These are phyloP conservation scores for Calendula officinalis DNA, from an alignment of 129 eudicot genomes.

Conservation along the genomic window DNA sequence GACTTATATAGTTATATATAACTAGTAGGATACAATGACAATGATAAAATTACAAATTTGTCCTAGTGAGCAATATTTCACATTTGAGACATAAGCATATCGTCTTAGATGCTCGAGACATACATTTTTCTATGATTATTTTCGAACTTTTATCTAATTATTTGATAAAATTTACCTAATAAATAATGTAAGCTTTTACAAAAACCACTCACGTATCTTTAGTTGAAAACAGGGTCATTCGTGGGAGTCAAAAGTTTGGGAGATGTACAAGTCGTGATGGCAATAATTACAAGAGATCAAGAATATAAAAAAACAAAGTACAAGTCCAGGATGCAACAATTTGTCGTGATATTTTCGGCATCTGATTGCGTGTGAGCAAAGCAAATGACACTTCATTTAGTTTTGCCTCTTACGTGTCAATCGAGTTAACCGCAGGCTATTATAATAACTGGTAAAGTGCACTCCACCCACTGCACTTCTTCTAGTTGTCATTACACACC, in stretches of 20 bases:
- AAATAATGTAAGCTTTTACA: too few relatives aligned
- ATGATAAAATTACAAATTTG: too few relatives aligned
- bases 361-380: constrained; percentile 19
- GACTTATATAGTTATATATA: too few relatives aligned
- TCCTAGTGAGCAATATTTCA: too few relatives aligned
- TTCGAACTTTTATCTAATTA: too few relatives aligned
- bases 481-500: background rate
- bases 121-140: too few relatives aligned
- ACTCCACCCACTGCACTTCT: background rate
- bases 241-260: background rate
- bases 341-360: constrained; percentile 12
- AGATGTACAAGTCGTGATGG: constrained; percentile 1
- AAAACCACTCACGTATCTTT: too few relatives aligned
- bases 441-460: constrained; percentile 14
- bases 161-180: too few relatives aligned
- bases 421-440: constrained; percentile 5
- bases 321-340: constrained; percentile 1
- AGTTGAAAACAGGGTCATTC: background rate
- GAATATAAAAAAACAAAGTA: background rate
- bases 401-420: constrained; percentile 8
- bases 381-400: constrained; percentile 11
- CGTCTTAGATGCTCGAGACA: too few relatives aligned
- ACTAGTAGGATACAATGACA: too few relatives aligned
- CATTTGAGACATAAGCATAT: too few relatives aligned
- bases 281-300: background rate